These are phyloP conservation scores for Coemansia aciculifera DNA, from an alignment of 192 early-diverging fungal species.

Conservation along the genomic window DNA sequence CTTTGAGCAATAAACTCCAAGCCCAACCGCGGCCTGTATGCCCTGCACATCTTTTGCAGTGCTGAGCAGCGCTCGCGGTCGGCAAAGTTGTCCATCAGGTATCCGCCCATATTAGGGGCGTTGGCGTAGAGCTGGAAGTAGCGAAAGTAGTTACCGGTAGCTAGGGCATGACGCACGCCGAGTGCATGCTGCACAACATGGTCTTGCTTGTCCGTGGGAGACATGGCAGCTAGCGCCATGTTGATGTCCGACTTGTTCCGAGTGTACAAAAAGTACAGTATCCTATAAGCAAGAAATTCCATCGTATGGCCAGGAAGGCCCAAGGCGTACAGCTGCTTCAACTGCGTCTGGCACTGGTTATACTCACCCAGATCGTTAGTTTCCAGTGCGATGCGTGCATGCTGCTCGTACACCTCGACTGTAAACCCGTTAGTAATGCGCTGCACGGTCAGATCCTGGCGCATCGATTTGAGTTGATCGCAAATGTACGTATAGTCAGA, in stretches of 20 bases:
- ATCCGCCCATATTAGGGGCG: conserved; percentile 84
- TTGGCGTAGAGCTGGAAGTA: conserved; percentile 78
- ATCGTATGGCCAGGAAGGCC: conserved; percentile 71
- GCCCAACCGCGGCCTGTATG: conserved; percentile 56
- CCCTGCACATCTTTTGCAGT: conserved; percentile 73
- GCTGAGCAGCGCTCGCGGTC: conserved; percentile 82
- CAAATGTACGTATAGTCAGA: conserved; percentile 94
- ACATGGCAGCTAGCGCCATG: conserved; percentile 70
- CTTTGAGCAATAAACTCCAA: conserved; percentile 60
- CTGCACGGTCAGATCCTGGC: conserved; percentile 97
- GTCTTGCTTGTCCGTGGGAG: conserved; percentile 64
- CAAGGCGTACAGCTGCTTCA: conserved; percentile 81
- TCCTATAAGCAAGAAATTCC: conserved; percentile 93
- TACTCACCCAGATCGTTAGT: conserved; percentile 96
- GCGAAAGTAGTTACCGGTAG: conserved; percentile 81
- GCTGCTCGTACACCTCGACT: conserved; percentile 89
- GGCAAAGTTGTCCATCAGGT: conserved; percentile 91
- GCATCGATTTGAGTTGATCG: conserved; percentile 94
- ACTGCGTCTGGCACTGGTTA: conserved; percentile 96
- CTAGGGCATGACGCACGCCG: conserved; percentile 74
- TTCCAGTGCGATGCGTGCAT: conserved; percentile 95
- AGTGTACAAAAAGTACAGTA: conserved; percentile 89
- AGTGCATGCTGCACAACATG: conserved; percentile 79
- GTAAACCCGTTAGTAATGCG: conserved; percentile 92
- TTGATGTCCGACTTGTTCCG: conserved; percentile 86